phyloP scores from a whole-genome alignment of 148 eudicot species.

The Rhododendron griersonianum region DNA sequence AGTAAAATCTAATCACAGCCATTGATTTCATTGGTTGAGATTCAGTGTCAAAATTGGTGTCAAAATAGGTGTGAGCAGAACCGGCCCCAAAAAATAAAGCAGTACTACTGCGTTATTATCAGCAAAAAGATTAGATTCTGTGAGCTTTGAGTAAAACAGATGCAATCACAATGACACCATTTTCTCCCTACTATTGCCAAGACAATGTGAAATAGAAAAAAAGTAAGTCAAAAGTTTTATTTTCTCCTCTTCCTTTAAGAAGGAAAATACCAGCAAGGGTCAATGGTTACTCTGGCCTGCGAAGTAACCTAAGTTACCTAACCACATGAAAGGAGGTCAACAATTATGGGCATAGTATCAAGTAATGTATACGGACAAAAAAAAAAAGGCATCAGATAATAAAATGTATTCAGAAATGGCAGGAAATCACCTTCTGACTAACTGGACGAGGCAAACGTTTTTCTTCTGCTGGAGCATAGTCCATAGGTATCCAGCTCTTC shows the following conservation, averaged over 20 bases:
- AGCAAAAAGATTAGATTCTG: neutral
- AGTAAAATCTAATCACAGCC: no score
- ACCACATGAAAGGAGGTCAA: neutral
- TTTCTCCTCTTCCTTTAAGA: neutral
- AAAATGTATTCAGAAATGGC: neutral
- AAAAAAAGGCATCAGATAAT: neutral
- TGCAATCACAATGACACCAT: neutral
- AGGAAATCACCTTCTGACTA: conserved; percentile 43
- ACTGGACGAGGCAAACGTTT: conserved; percentile 42
- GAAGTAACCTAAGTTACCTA: neutral
- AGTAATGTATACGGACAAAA: neutral
- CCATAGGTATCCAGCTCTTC: conserved; percentile 79
- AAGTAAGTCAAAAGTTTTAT: neutral
- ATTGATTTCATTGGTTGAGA: no score
- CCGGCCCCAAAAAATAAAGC: neutral
- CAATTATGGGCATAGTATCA: neutral
- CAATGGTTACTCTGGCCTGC: neutral
- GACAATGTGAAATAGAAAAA: neutral
- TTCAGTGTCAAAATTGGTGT: no score
- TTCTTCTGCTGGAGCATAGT: conserved; percentile 54
- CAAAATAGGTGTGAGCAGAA: no score
- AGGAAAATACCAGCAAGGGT: neutral
- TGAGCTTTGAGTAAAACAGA: neutral
- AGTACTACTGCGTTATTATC: neutral
- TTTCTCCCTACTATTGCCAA: neutral